Conservation (phyloP, 179 eudicot genomes). For the Carnegiea gigantea region DNA sequence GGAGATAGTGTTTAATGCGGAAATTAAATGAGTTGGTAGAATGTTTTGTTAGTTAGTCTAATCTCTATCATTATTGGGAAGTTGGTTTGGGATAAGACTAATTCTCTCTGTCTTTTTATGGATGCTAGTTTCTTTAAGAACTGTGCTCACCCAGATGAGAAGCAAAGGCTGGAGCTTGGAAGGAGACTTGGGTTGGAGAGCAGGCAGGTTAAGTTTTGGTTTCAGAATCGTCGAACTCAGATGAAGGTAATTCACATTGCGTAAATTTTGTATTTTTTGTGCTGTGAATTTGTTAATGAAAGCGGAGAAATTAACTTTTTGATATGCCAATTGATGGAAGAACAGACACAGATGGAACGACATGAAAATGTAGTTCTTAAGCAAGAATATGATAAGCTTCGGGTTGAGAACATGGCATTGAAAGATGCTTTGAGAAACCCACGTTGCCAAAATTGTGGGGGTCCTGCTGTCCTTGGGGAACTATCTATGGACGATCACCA, state of each 20-base stretch:
- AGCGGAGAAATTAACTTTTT: neutral
- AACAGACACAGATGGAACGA: slow-evolving; percentile 65
- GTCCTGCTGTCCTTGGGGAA: slow-evolving; percentile 50
- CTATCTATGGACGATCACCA: slow-evolving; percentile 52
- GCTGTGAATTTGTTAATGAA: neutral
- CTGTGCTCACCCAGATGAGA: slow-evolving; percentile 59
- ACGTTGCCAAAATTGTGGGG: slow-evolving; percentile 58
- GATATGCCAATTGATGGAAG: slow-evolving; percentile 18
- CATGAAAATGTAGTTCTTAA: slow-evolving; percentile 59
- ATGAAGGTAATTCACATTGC: slow-evolving; percentile 43
- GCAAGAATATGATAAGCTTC: slow-evolving; percentile 60
- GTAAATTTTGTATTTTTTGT: neutral
- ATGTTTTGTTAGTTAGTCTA: neutral
- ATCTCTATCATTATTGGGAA: slow-evolving; percentile 12
- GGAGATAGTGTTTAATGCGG: neutral
- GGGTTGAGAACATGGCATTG: slow-evolving; percentile 57
- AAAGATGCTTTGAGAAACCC: slow-evolving; percentile 61
- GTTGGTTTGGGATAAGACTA: neutral
- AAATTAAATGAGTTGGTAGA: neutral
- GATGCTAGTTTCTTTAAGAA: slow-evolving; percentile 42
- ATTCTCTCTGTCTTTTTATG: slow-evolving; percentile 13
- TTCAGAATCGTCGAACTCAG: slow-evolving; percentile 61
- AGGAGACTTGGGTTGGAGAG: slow-evolving; percentile 44
- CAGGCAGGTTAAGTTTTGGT: slow-evolving; percentile 65
- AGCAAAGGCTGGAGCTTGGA: slow-evolving; percentile 52